Percentiles rank a stretch among this genome's conserved stretches.
Evolutionary conservation across 169 alveolate genomes (phyloP).

Genomic region (Cryptosporidium ubiquitum): DNA sequence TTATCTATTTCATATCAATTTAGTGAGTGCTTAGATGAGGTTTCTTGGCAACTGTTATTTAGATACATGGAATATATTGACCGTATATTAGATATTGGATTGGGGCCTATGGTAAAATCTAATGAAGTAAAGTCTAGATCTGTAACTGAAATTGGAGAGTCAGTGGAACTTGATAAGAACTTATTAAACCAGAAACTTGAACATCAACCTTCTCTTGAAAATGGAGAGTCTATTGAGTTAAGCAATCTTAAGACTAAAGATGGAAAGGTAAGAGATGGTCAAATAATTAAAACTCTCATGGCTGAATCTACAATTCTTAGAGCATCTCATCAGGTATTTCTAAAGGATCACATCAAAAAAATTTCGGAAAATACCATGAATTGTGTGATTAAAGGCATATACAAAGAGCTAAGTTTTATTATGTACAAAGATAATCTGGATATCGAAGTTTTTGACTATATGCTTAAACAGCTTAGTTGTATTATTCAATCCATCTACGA

Average conservation of each 20-base stretch:
- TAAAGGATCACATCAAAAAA: constrained; percentile 29
- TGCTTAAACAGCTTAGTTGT: constrained; percentile 3
- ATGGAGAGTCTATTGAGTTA: background rate
- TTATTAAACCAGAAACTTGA: background rate
- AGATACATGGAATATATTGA: constrained; percentile 68
- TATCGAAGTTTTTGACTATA: background rate
- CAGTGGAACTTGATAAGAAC: background rate
- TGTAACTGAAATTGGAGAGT: background rate
- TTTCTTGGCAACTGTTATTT: constrained; percentile 38
- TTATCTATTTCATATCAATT: constrained; percentile 33
- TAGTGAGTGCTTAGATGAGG: constrained; percentile 36
- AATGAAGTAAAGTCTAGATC: background rate
- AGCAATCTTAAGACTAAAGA: background rate
- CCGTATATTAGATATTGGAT: constrained; percentile 52
- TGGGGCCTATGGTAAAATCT: constrained; percentile 48
- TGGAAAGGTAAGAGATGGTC: background rate
- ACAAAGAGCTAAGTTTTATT: constrained; percentile 5
- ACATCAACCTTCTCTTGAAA: background rate
- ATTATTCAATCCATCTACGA: constrained; percentile 41
- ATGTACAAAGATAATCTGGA: constrained; percentile 30
- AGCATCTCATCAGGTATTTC: constrained; percentile 43
- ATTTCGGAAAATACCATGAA: constrained; percentile 29
- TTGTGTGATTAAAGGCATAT: constrained; percentile 25
- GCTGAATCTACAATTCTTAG: constrained; percentile 55
- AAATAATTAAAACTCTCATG: constrained; percentile 9